Conservation (phyloP, 2,329 filamentous ascomycete species). For the Fusarium begoniae region DNA sequence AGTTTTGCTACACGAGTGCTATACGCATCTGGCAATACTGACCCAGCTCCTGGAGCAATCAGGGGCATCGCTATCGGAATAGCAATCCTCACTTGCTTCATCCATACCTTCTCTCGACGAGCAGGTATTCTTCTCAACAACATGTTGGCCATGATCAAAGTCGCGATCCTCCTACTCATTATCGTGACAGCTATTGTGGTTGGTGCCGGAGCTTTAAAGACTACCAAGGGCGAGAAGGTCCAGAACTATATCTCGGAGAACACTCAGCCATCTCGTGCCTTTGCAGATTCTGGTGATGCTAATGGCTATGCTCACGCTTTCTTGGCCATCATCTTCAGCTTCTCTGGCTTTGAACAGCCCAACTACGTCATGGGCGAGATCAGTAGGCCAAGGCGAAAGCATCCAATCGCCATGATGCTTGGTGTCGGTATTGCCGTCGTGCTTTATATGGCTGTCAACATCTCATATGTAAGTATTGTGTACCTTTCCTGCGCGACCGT, state of each 20-base stretch:
- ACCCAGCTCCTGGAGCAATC: conserved; percentile 46
- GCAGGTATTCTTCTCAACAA: conserved; percentile 63
- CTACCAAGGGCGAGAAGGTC: conserved; percentile 12
- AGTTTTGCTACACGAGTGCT: conserved; percentile 55
- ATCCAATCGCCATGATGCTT: conserved; percentile 45
- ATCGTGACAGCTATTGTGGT: conserved; percentile 47
- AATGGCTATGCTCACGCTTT: conserved; percentile 52
- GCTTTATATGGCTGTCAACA: conserved; percentile 51
- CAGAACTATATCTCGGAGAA: conserved; percentile 42
- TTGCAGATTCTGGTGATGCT: conserved; percentile 35
- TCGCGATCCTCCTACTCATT: conserved; percentile 58
- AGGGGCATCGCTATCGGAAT: conserved; percentile 58
- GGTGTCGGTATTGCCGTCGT: conserved; percentile 44
- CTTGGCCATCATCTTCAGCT: conserved; percentile 53
- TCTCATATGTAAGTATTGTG: conserved; percentile 46
- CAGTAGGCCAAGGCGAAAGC: conserved; percentile 44
- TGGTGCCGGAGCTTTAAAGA: conserved; percentile 39
- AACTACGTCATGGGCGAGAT: conserved; percentile 51
- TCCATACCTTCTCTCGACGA: conserved; percentile 58
- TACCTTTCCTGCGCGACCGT: fast-evolving
- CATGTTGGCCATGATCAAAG: conserved; percentile 59
- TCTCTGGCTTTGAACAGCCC: conserved; percentile 51
- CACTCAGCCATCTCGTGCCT: conserved; percentile 39
- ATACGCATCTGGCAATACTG: conserved; percentile 44
- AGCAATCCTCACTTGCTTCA: conserved; percentile 55